Evolutionary conservation across 139 green algal genomes (phyloP).

Genomic region (Chlorella sp.): DNA sequence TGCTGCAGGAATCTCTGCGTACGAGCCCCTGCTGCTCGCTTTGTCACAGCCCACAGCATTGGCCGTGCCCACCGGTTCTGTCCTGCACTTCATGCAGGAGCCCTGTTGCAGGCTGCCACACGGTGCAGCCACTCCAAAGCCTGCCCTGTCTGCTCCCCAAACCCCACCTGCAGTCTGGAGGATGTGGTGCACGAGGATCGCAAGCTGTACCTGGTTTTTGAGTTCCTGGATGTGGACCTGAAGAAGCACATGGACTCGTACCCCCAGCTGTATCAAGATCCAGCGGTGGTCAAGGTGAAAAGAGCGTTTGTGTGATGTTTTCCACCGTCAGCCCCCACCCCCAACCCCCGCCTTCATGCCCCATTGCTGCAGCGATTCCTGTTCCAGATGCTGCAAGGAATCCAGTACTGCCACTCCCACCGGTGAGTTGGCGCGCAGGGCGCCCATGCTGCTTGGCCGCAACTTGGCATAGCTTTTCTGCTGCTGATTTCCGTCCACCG

Average conservation of each 20-base stretch:
- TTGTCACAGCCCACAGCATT: too few relatives aligned
- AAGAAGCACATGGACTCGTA: constrained; percentile 96
- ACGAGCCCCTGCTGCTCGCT: too few relatives aligned
- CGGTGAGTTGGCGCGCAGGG: constrained; percentile 44
- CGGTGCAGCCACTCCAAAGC: too few relatives aligned
- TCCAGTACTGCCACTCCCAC: constrained; percentile 93
- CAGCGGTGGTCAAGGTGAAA: constrained; percentile 89
- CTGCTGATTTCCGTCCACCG: neutral
- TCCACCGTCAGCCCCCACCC: too few relatives aligned
- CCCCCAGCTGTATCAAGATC: constrained; percentile 57
- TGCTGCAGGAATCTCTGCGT: too few relatives aligned
- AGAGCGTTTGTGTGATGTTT: too few relatives aligned
- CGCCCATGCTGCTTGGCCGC: neutral
- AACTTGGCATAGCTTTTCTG: too few relatives aligned
- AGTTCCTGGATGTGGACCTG: constrained; percentile 97
- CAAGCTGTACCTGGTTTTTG: constrained; percentile 97
- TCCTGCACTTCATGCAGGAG: too few relatives aligned
- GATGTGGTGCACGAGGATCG: constrained; percentile 92
- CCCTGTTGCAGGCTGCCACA: too few relatives aligned
- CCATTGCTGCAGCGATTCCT: constrained; percentile 84
- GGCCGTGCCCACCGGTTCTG: too few relatives aligned
- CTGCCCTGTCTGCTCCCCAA: too few relatives aligned
- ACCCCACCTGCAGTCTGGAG: constrained; percentile 41
- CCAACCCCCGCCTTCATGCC: too few relatives aligned
- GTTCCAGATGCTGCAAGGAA: constrained; percentile 95